Evolutionary conservation across 1,284 basidiomycete species (phyloP).

Genomic region (Mixia osmundae): DNA sequence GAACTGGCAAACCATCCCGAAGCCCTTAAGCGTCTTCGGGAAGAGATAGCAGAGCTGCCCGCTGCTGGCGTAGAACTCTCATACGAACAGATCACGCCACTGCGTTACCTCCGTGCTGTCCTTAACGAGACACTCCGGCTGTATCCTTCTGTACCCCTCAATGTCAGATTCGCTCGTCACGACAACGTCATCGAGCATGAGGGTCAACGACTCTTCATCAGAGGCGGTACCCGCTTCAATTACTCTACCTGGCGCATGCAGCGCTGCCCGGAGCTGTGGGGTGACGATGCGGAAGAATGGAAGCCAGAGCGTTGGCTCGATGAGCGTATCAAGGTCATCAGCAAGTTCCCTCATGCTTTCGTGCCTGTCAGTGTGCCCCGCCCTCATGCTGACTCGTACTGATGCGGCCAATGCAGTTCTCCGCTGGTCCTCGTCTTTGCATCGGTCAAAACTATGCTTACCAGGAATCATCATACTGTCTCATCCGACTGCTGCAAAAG

Average conservation of each 20-base stretch:
- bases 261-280: slow-evolving; percentile 37
- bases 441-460: slow-evolving; percentile 47
- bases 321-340: not conserved
- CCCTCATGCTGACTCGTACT: slow-evolving; percentile 31
- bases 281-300: slow-evolving; percentile 39
- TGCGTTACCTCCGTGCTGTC: slow-evolving; percentile 30
- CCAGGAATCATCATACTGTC: slow-evolving; percentile 43
- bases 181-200: slow-evolving; percentile 16
- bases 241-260: slow-evolving; percentile 32
- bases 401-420: too few relatives aligned
- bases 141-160: slow-evolving; percentile 44
- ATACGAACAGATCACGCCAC: slow-evolving; percentile 30
- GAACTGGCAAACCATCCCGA: slow-evolving; percentile 38
- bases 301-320: slow-evolving; percentile 33
- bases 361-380: slow-evolving; percentile 34
- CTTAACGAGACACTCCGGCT: slow-evolving; percentile 19
- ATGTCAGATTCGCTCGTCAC: slow-evolving; percentile 31
- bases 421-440: slow-evolving; percentile 41
- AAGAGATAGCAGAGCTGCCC: slow-evolving; percentile 31
- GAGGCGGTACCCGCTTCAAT: slow-evolving; percentile 32
- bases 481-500: slow-evolving; percentile 38
- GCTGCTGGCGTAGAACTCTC: slow-evolving; percentile 30
- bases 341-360: not conserved
- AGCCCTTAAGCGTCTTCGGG: slow-evolving; percentile 31
- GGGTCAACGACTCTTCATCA: slow-evolving; percentile 33